A percentile compares a stretch with the other conserved stretches of the same genome.
Evolutionary conservation across 2,329 filamentous ascomycete species (phyloP).

Genomic region (Chrysosporium queenslandicum): DNA sequence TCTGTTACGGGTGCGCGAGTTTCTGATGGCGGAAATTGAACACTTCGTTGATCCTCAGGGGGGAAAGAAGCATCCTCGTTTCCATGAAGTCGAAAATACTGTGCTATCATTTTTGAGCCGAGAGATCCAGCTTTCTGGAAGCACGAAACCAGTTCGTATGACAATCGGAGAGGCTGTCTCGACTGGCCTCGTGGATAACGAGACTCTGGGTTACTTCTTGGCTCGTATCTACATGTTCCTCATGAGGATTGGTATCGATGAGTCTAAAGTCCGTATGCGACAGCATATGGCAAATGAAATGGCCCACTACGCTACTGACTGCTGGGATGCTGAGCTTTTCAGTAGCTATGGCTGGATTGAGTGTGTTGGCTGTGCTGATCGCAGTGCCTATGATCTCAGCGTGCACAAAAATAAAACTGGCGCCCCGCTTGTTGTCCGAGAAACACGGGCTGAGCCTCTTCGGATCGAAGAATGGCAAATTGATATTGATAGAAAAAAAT

Average conservation of each 20-base stretch:
- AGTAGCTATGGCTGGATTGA: slow-evolving; percentile 96
- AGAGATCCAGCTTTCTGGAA: slow-evolving; percentile 74
- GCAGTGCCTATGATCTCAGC: slow-evolving; percentile 85
- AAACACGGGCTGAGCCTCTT: slow-evolving; percentile 67
- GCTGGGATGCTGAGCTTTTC: slow-evolving; percentile 91
- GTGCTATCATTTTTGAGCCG: slow-evolving; percentile 78
- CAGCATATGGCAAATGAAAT: slow-evolving; percentile 91
- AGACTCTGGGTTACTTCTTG: slow-evolving; percentile 95
- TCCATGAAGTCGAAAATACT: slow-evolving; percentile 71
- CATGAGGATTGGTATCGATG: slow-evolving; percentile 75
- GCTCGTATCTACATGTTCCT: slow-evolving; percentile 89
- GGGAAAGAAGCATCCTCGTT: slow-evolving; percentile 88
- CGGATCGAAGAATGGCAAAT: slow-evolving; percentile 78
- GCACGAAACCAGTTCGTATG: slow-evolving; percentile 63
- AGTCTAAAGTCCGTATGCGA: slow-evolving; percentile 82
- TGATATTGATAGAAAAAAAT: slow-evolving; percentile 88
- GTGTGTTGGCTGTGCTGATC: slow-evolving; percentile 92
- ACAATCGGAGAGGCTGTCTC: slow-evolving; percentile 79
- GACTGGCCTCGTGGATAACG: slow-evolving; percentile 79
- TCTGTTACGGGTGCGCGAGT: slow-evolving; percentile 87
- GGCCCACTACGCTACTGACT: slow-evolving; percentile 93
- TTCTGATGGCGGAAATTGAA: slow-evolving; percentile 98
- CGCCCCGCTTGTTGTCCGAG: slow-evolving; percentile 71
- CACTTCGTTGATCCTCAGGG: slow-evolving; percentile 92
- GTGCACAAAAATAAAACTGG: slow-evolving; percentile 92